Base-by-base conservation (phyloP, 768 basidiomycete genomes). In the Daedaleopsis nitida region DNA sequence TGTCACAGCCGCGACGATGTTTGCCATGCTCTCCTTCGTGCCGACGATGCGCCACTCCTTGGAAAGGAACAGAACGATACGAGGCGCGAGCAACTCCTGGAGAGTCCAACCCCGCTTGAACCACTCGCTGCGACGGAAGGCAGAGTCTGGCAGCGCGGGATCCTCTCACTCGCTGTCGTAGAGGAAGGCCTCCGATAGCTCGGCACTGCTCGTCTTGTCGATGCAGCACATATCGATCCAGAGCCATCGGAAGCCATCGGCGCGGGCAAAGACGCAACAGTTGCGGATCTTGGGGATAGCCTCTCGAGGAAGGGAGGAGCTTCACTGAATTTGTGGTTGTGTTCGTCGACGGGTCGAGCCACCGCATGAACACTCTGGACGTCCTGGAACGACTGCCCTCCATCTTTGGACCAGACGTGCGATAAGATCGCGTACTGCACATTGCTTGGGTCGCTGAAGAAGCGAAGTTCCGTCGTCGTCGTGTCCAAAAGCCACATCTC, bases 141-240 rank as follows among this genome's bases (percentile, higher is more conserved):
- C 27, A 3, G 57, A 51, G 1, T 23, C 19, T 0, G 45, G 50
- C 11, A 9, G 14, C n/a, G 45, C 21, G 27, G 56, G 47, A 21
- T 62, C 51, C 37, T 49, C 61, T n/a, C 23, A 38, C 21, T 44
- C 44, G 32, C 53, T 56, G 52, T 64, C 63, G 14, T 39, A 21
- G 45, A 62, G 61, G 39, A 57, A 62, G 6, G 61, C 53, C 54
- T 63, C 57, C 24, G 39, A 34, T 17, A 63, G 57, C 58, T 59
- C 62, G 1, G 52, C 57, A 38, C 57, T 58, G 57, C 49, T 63
- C 5, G 57, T 32, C 45, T 57, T 47, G 48, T 63, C 54, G 57
- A 63, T 63, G 52, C 62, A 63, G 47, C 43, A 24, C 3, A 52
- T 58, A 43, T 63, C 62, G 1, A 56, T 48, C 61, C 62, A 63